Conservation (phyloP, 192 early-diverging fungal genomes). For the Ambispora gerdemannii region DNA sequence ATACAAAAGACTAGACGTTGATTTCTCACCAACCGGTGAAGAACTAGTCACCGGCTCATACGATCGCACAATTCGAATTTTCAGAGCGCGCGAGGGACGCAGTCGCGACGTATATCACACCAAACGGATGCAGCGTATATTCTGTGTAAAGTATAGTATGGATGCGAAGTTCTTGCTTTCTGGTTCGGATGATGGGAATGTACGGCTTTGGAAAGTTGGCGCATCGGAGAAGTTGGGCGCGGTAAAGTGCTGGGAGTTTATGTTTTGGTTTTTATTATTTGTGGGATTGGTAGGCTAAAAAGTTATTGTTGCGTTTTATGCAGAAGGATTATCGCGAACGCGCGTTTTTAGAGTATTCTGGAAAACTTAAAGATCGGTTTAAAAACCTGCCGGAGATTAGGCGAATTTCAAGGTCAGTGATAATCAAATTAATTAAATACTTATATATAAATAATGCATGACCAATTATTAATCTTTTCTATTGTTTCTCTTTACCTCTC, state of each 20-base stretch:
- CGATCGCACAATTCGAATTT: slow-evolving; percentile 90
- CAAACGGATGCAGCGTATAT: slow-evolving; percentile 97
- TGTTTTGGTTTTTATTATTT: background rate
- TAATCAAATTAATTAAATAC: background rate
- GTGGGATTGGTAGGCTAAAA: too few species aligned
- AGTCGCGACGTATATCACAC: slow-evolving; percentile 94
- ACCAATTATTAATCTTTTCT: too few species aligned
- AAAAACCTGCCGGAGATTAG: slow-evolving; percentile 87
- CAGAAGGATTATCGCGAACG: slow-evolving; percentile 73
- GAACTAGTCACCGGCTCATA: slow-evolving; percentile 96
- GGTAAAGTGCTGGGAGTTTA: too few species aligned
- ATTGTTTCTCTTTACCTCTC: too few species aligned
- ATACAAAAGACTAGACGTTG: slow-evolving; percentile 73
- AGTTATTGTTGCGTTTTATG: background rate
- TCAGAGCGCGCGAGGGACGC: slow-evolving; percentile 73
- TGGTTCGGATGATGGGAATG: slow-evolving; percentile 96
- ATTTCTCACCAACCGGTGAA: slow-evolving; percentile 96
- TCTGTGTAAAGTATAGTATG: slow-evolving; percentile 90
- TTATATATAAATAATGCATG: too few species aligned
- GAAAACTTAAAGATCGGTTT: slow-evolving; percentile 91
- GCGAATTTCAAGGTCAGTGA: slow-evolving; percentile 51
- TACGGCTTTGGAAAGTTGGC: slow-evolving; percentile 94
- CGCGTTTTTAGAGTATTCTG: slow-evolving; percentile 72
- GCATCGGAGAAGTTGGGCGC: slow-evolving; percentile 84
- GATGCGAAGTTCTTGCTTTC: slow-evolving; percentile 93